Conservation (phyloP, 352 stramenopile genomes). For the Phytopythium aichiense region DNA sequence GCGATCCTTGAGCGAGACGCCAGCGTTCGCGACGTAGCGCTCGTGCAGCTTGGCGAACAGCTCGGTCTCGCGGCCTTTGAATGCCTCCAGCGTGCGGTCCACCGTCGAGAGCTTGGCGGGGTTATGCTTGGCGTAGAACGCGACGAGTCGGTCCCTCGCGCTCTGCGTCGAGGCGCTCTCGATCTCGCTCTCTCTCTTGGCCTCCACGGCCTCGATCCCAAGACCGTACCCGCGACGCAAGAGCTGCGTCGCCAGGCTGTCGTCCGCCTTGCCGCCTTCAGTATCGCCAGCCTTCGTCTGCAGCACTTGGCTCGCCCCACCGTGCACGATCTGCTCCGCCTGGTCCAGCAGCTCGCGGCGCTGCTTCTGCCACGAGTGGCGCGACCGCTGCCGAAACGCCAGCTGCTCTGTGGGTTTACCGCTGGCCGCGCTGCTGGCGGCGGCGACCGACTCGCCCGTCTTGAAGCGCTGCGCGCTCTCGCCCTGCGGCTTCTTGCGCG, state of each 20-base stretch:
- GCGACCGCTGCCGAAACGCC: constrained; percentile 49
- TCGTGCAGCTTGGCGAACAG: constrained; percentile 65
- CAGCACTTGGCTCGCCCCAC: constrained; percentile 1
- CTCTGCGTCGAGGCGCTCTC: not conserved
- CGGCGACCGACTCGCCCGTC: not conserved
- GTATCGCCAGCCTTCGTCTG: not conserved
- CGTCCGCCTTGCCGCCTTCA: constrained; percentile 1
- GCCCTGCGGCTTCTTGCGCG: constrained; percentile 15
- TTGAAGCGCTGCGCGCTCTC: constrained; percentile 2
- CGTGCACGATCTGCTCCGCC: constrained; percentile 20
- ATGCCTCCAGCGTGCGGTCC: constrained; percentile 52
- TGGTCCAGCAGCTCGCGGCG: constrained; percentile 33
- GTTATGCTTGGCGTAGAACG: constrained; percentile 75
- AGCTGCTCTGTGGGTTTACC: constrained; percentile 7
- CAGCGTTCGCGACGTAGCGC: constrained; percentile 41
- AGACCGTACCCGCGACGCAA: constrained; percentile 53
- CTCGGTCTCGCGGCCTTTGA: constrained; percentile 54
- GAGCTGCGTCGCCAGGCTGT: constrained; percentile 41
- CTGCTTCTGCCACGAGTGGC: constrained; percentile 62
- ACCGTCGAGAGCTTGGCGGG: constrained; percentile 44
- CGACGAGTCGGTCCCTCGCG: constrained; percentile 23
- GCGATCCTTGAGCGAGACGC: constrained; percentile 28
- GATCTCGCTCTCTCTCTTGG: not conserved
- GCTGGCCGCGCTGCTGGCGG: not conserved
- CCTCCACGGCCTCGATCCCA: not conserved